phyloP scores from a whole-genome alignment of 306 rosid genomes.

The Delonix regia region DNA sequence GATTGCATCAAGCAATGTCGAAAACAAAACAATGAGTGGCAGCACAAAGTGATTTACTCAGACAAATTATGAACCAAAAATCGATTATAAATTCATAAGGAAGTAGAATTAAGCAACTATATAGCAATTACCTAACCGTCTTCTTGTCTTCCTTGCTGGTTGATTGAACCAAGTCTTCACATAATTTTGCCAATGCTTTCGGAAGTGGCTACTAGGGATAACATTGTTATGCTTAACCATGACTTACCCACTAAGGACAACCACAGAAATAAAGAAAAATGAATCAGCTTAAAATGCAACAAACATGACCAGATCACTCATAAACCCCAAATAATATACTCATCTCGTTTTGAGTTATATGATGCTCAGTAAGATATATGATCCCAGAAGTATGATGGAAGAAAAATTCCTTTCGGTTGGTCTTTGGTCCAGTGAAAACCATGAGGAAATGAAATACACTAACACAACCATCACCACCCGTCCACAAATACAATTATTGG shows the following conservation, averaged over 20 bases:
- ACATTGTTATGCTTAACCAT: conserved; percentile 75
- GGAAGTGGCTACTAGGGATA: conserved; percentile 62
- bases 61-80: neutral
- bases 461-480: neutral
- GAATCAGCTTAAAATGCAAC: neutral
- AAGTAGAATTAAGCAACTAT: neutral
- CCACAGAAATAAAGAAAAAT: neutral
- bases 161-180: conserved; percentile 71
- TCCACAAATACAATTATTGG: neutral
- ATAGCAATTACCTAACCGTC: conserved; percentile 51
- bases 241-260: conserved; percentile 38
- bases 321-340: neutral
- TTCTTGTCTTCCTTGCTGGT: conserved; percentile 63
- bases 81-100: neutral
- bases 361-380: neutral
- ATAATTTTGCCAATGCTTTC: conserved; percentile 67
- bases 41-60: neutral
- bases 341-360: no score
- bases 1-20: neutral
- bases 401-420: neutral
- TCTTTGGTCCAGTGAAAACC: neutral
- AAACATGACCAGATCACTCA: neutral
- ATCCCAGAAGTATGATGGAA: neutral
- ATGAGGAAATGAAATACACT: neutral
- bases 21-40: neutral